phyloP scores from a whole-genome alignment of 2,329 filamentous ascomycete species.

The Diplocarpon rosae region DNA sequence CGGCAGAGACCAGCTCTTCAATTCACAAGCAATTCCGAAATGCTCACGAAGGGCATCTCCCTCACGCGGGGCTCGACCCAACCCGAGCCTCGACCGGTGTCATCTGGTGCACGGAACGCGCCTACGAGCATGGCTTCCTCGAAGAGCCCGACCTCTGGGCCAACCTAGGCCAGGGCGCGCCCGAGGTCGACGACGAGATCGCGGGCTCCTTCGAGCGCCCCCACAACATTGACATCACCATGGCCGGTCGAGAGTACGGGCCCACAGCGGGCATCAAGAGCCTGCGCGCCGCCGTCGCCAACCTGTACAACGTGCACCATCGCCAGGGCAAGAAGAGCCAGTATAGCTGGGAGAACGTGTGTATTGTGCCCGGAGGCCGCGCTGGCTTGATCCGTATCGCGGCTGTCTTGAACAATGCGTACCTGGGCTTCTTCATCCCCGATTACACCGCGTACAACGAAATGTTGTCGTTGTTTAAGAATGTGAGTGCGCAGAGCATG shows the following conservation, averaged over 20 bases:
- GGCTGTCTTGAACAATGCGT: slow-evolving; percentile 84
- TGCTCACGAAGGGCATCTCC: slow-evolving; percentile 82
- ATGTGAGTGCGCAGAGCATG: slow-evolving; percentile 38
- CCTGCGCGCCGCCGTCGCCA: slow-evolving; percentile 77
- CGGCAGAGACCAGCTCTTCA: slow-evolving; percentile 65
- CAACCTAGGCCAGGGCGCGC: slow-evolving; percentile 87
- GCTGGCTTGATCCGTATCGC: slow-evolving; percentile 92
- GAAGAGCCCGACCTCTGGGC: slow-evolving; percentile 80
- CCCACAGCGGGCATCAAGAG: slow-evolving; percentile 92
- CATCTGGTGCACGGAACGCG: slow-evolving; percentile 84
- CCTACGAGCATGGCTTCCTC: slow-evolving; percentile 76
- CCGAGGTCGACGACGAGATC: slow-evolving; percentile 89
- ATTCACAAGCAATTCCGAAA: slow-evolving; percentile 83
- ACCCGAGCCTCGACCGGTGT: slow-evolving; percentile 85
- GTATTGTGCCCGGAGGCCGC: slow-evolving; percentile 86
- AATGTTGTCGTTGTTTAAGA: slow-evolving; percentile 91
- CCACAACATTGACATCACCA: slow-evolving; percentile 63
- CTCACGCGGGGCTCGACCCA: slow-evolving; percentile 83
- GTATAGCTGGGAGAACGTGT: slow-evolving; percentile 97
- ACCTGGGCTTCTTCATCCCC: slow-evolving; percentile 86
- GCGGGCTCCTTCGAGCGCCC: slow-evolving; percentile 80
- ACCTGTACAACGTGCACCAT: slow-evolving; percentile 88
- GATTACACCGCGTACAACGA: slow-evolving; percentile 97
- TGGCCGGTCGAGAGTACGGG: slow-evolving; percentile 77
- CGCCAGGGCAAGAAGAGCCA: slow-evolving; percentile 76